Conservation (phyloP, 805 yeast species). For the Metschnikowia cerradonensis region DNA sequence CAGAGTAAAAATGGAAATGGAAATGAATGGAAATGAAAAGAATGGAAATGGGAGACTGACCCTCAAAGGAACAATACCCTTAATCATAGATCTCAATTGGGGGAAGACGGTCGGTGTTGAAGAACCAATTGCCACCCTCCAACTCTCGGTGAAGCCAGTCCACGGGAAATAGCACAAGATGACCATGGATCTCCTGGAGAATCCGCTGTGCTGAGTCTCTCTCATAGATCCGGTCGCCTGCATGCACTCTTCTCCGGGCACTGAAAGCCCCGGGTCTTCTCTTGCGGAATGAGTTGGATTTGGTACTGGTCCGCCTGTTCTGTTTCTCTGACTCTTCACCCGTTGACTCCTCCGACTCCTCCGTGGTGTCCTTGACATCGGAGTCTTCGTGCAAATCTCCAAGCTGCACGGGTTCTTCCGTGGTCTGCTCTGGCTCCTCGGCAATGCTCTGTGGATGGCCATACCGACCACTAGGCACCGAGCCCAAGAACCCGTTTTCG, state of each 20-base stretch:
- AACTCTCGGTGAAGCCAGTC: constrained; percentile 87
- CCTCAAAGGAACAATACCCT: too few relatives aligned
- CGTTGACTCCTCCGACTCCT: neutral
- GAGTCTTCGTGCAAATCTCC: neutral
- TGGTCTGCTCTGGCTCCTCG: neutral
- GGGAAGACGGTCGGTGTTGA: constrained; percentile 87
- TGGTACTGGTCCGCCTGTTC: neutral
- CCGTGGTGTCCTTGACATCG: neutral
- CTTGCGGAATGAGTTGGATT: constrained; percentile 13
- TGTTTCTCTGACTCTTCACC: neutral
- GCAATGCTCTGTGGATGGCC: constrained; percentile 9
- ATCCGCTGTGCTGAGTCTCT: constrained; percentile 73
- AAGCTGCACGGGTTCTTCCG: neutral
- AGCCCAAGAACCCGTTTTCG: constrained; percentile 35
- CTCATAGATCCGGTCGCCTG: constrained; percentile 56
- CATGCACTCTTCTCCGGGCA: constrained; percentile 30
- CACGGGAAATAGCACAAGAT: constrained; percentile 85
- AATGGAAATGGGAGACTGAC: neutral
- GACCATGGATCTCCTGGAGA: constrained; percentile 72
- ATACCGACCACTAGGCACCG: constrained; percentile 19
- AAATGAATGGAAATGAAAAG: neutral
- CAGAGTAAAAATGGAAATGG: too few relatives aligned
- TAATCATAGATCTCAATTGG: constrained; percentile 80
- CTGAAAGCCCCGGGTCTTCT: constrained; percentile 37
- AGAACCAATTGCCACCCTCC: constrained; percentile 92